phyloP scores from a whole-genome alignment of 306 rosid species.

The Gastrolobium bilobum region DNA sequence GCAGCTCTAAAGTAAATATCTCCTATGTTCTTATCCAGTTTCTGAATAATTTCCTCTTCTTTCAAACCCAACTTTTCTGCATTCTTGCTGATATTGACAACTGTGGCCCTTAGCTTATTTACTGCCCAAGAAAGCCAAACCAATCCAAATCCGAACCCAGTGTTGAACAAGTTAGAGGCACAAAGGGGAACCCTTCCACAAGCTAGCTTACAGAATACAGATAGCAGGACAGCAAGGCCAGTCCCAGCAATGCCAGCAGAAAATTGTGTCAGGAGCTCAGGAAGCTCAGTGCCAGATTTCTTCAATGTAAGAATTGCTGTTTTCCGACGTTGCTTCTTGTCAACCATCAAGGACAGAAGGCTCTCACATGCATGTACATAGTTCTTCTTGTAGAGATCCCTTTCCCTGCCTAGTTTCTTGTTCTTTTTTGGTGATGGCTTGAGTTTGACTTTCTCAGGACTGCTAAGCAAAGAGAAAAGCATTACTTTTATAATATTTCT shows the following conservation, averaged over 20 bases:
- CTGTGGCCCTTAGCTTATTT: conserved; percentile 67
- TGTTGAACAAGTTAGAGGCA: conserved; percentile 63
- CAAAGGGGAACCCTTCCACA: conserved; percentile 68
- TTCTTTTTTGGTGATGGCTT: conserved; percentile 67
- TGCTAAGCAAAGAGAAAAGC: conserved; percentile 51
- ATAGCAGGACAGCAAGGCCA: conserved; percentile 79
- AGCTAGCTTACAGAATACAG: conserved; percentile 65
- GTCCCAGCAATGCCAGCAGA: conserved; percentile 89
- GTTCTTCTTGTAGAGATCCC: conserved; percentile 76
- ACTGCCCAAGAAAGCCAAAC: conserved; percentile 89
- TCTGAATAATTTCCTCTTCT: conserved; percentile 70
- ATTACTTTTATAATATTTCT: conserved; percentile 26
- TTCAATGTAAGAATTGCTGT: conserved; percentile 65
- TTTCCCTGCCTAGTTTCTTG: conserved; percentile 65
- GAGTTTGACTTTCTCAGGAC: conserved; percentile 77
- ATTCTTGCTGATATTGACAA: conserved; percentile 64
- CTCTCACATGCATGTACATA: conserved; percentile 82
- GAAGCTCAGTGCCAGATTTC: conserved; percentile 82
- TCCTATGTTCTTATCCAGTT: conserved; percentile 65
- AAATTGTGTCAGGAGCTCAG: conserved; percentile 76
- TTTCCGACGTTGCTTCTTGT: conserved; percentile 59
- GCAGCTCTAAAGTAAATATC: conserved; percentile 75
- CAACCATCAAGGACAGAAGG: conserved; percentile 73
- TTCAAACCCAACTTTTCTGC: conserved; percentile 61
- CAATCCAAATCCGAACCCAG: conserved; percentile 78